Evolutionary conservation across 768 basidiomycete species (phyloP), one percentile per base, ranked within the genome.

Genomic region (Agaricus subrufescens): DNA sequence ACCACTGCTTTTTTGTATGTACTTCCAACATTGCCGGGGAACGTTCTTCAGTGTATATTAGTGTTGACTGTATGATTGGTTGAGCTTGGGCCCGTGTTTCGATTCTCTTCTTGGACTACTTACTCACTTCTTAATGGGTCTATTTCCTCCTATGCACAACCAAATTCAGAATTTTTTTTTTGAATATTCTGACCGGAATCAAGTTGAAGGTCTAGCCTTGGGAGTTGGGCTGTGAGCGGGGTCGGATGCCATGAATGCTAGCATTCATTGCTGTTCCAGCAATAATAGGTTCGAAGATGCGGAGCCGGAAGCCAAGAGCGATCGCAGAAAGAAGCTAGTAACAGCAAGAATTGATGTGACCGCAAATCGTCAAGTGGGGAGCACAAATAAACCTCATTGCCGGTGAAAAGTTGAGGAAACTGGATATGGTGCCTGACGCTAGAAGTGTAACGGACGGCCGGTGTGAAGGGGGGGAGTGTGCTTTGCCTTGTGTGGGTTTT

Each of bases 41-140:
- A 44, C 38, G n/a, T 56, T 34, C 31, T 56, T 34, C 29, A 9
- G 3, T 54, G 53, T 50, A 56, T 30, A 50, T 15, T 56, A 56
- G 40, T 11, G 7, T 34, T 34, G 12, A 27, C 29, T 50, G 42
- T 50, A 55, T 23, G 19, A 34, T 42, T 37, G 38, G 34, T 31
- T 14, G 15, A 25, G 48, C 4, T 44, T 25, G 29, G 26, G 43
- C 15, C 31, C 50, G 15, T 15, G n/a, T 6, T 37, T 56, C 30
- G n/a, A n/a, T 46, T 26, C 38, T 31, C 44, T 26, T 6, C 49
- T 50, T 38, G 48, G 31, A 56, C 44, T 15, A 15, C 3, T n/a
- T 56, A 40, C 37, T 14, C 14, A 8, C 39, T 40, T 40, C 39
- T 40, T 40, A n/a, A 40, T 42, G 40, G 19, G 6, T 12, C 5